Evolutionary conservation across 176 grass and related monocot species (phyloP).

Genomic region (Cenchrus americanus): DNA sequence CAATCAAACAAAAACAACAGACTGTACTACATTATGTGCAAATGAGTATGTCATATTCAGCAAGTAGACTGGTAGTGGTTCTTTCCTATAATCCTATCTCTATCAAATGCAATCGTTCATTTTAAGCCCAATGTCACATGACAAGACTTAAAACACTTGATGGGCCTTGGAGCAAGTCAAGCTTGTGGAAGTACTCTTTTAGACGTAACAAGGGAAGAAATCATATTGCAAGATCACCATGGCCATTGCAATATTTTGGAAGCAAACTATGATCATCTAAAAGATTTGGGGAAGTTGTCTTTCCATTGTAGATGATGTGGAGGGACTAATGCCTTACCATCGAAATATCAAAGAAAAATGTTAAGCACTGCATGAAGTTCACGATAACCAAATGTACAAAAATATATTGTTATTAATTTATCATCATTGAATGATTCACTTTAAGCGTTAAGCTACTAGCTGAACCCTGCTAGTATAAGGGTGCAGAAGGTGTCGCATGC

Average conservation of each 20-base stretch:
- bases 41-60: conserved; percentile 3
- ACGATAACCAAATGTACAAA: neutral
- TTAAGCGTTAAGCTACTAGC: conserved; percentile 48
- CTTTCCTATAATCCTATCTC: conserved; percentile 19
- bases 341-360: conserved; percentile 2
- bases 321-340: neutral
- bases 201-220: too few species aligned
- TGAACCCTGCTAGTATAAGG: conserved; percentile 35
- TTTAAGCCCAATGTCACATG: neutral
- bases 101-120: neutral
- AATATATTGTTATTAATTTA: neutral
- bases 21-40: neutral
- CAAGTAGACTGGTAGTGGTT: neutral
- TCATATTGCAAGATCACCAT: neutral
- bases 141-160: neutral
- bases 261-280: conserved; percentile 5
- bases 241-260: neutral
- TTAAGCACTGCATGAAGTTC: neutral
- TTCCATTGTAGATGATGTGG: neutral
- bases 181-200: neutral
- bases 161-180: conserved; percentile 12
- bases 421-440: neutral
- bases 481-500: conserved; percentile 47
- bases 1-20: conserved; percentile 17
- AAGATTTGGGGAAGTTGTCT: neutral